Evolutionary conservation across 2,329 filamentous ascomycete genomes (phyloP).

Genomic region (Didymella glomerata): DNA sequence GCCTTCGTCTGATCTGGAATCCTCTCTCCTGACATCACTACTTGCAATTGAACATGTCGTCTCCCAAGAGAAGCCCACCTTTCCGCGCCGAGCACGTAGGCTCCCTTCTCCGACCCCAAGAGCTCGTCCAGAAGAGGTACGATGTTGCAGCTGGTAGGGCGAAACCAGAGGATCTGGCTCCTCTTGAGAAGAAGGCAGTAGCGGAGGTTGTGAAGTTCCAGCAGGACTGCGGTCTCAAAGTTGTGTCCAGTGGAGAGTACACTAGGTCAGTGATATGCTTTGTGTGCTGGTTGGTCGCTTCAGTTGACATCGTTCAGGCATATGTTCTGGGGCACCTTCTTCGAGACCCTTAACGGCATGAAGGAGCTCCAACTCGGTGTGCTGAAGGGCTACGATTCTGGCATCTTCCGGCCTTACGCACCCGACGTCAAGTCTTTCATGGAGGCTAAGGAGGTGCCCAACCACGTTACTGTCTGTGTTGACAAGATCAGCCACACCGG

Average conservation of each 20-base stretch:
- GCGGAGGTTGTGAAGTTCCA: slow-evolving; percentile 71
- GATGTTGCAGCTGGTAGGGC: slow-evolving; percentile 62
- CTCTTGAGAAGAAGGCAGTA: slow-evolving; percentile 72
- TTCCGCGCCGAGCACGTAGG: slow-evolving; percentile 79
- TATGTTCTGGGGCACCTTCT: slow-evolving; percentile 67
- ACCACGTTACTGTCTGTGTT: slow-evolving; percentile 64
- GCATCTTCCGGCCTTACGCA: slow-evolving; percentile 66
- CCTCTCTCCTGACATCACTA: slow-evolving; percentile 12
- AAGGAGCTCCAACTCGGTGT: slow-evolving; percentile 57
- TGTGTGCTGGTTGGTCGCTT: background rate
- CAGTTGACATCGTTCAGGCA: slow-evolving; percentile 44
- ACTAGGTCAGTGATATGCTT: slow-evolving; percentile 37
- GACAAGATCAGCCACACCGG: slow-evolving; percentile 67
- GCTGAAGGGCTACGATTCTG: slow-evolving; percentile 57
- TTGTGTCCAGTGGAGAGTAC: slow-evolving; percentile 76
- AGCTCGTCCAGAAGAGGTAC: slow-evolving; percentile 67
- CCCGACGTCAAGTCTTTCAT: slow-evolving; percentile 70
- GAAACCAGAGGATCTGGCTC: slow-evolving; percentile 55
- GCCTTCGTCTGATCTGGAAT: slow-evolving; percentile 12
- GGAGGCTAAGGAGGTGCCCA: slow-evolving; percentile 63
- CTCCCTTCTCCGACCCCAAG: slow-evolving; percentile 71
- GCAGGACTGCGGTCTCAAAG: slow-evolving; percentile 67
- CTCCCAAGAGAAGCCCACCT: slow-evolving; percentile 58
- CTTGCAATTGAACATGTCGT: slow-evolving; percentile 46
- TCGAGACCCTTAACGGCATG: slow-evolving; percentile 64